Conservation (phyloP, 2,329 filamentous ascomycete genomes). For the Fusarium sulawesiense region DNA sequence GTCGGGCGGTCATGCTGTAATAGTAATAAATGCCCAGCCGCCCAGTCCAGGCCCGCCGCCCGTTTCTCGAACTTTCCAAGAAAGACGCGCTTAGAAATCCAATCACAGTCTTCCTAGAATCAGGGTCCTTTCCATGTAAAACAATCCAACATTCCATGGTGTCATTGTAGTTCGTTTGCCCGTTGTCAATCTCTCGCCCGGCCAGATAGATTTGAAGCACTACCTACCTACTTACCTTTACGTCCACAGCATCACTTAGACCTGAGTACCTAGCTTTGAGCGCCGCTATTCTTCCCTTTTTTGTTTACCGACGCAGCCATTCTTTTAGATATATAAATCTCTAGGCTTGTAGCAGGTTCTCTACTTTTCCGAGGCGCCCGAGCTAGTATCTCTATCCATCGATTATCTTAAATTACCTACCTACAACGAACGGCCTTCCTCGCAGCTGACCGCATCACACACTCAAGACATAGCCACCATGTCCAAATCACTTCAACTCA, state of each 20-base stretch:
- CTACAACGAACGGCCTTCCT: neutral
- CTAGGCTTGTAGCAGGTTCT: neutral
- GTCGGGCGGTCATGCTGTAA: neutral
- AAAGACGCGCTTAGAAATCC: constrained; percentile 47
- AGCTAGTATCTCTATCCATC: neutral
- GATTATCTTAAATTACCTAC: neutral
- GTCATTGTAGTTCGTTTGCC: constrained; percentile 11
- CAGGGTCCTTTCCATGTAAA: constrained; percentile 18
- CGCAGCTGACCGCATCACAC: neutral
- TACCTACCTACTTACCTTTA: neutral
- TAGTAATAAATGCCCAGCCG: neutral
- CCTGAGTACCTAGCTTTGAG: neutral
- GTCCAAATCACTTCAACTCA: constrained; percentile 57
- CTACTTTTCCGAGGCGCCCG: neutral
- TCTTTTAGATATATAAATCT: neutral
- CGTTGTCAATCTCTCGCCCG: neutral
- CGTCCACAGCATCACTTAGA: neutral
- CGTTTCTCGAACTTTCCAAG: constrained; percentile 46
- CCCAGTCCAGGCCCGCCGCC: neutral
- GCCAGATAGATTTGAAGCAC: neutral
- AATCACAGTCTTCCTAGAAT: constrained; percentile 30
- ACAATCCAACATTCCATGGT: constrained; percentile 1
- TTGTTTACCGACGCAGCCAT: neutral
- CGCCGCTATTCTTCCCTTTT: neutral
- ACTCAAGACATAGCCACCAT: constrained; percentile 33